Conservation (phyloP, 2,329 filamentous ascomycete genomes). For the Colletotrichum tropicicola region DNA sequence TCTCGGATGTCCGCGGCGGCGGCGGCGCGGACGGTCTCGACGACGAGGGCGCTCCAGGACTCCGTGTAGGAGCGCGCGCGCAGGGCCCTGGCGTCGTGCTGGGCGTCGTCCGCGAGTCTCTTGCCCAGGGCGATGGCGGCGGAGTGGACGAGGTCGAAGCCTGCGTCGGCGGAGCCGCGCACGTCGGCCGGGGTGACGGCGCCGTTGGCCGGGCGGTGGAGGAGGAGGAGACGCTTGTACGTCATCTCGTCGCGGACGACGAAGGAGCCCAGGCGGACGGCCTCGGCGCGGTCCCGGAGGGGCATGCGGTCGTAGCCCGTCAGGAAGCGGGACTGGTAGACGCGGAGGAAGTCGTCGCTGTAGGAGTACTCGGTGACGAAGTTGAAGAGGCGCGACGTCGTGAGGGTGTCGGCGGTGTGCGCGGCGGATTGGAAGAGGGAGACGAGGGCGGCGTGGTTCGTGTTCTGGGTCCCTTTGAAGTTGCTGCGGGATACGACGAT, state of each 20-base stretch:
- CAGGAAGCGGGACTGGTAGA: slow-evolving; percentile 34
- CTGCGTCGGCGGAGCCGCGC: slow-evolving; percentile 16
- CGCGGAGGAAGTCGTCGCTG: neutral
- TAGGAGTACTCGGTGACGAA: neutral
- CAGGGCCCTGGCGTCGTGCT: neutral
- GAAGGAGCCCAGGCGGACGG: slow-evolving; percentile 33
- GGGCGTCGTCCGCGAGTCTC: slow-evolving; percentile 28
- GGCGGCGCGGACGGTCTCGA: neutral
- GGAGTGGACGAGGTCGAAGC: slow-evolving; percentile 37
- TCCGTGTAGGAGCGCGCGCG: slow-evolving; percentile 8
- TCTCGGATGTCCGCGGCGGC: neutral
- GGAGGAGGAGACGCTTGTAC: neutral
- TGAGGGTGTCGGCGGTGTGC: slow-evolving; percentile 27
- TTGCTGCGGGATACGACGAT: neutral
- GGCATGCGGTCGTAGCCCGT: slow-evolving; percentile 26
- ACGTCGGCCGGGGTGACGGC: slow-evolving; percentile 13
- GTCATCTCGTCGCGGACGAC: neutral
- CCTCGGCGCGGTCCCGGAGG: slow-evolving; percentile 32
- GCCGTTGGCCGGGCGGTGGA: neutral
- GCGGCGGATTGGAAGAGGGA: slow-evolving; percentile 35
- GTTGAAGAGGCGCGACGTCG: slow-evolving; percentile 32
- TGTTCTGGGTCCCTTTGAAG: neutral
- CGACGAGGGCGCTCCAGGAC: slow-evolving; percentile 23
- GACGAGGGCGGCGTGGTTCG: neutral
- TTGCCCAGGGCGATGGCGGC: slow-evolving; percentile 33